Conservation (phyloP, 306 rosid genomes). For the Cyamopsis tetragonoloba region DNA sequence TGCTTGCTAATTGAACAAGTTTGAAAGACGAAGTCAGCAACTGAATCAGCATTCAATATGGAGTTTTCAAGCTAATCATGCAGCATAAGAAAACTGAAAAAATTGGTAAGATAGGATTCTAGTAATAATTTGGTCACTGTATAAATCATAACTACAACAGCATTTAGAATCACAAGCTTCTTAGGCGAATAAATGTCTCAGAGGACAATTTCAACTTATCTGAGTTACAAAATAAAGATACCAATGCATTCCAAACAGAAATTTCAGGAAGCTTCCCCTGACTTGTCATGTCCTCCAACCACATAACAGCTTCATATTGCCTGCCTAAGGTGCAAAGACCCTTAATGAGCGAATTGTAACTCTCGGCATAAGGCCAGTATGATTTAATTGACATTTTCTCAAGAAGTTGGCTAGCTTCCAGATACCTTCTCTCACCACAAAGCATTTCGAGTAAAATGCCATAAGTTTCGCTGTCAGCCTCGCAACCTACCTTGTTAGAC, state of each 20-base stretch:
- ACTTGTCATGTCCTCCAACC: constrained; percentile 59
- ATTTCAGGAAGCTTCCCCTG: constrained; percentile 46
- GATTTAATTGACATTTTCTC: constrained; percentile 52
- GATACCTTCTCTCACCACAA: constrained; percentile 34
- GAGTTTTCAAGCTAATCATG: neutral
- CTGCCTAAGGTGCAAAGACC: constrained; percentile 47
- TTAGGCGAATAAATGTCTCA: constrained; percentile 29
- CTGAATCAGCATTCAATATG: neutral
- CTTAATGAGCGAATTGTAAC: constrained; percentile 39
- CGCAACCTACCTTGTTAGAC: constrained; percentile 33
- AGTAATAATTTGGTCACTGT: neutral
- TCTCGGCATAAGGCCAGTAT: constrained; percentile 39
- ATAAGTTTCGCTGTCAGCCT: constrained; percentile 34
- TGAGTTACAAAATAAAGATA: constrained; percentile 30
- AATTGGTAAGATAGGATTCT: neutral
- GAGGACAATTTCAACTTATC: constrained; percentile 10
- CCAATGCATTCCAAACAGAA: constrained; percentile 40
- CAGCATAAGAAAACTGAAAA: neutral
- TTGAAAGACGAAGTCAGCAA: neutral
- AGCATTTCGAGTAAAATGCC: constrained; percentile 40
- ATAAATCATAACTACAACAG: neutral
- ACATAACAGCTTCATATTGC: constrained; percentile 51
- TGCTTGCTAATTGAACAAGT: neutral
- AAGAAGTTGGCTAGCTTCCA: constrained; percentile 45
- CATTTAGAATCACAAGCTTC: constrained; percentile 29